These are phyloP conservation scores for Diatrype stigma DNA, from an alignment of 2,329 filamentous ascomycete genomes.

Conservation along the genomic window DNA sequence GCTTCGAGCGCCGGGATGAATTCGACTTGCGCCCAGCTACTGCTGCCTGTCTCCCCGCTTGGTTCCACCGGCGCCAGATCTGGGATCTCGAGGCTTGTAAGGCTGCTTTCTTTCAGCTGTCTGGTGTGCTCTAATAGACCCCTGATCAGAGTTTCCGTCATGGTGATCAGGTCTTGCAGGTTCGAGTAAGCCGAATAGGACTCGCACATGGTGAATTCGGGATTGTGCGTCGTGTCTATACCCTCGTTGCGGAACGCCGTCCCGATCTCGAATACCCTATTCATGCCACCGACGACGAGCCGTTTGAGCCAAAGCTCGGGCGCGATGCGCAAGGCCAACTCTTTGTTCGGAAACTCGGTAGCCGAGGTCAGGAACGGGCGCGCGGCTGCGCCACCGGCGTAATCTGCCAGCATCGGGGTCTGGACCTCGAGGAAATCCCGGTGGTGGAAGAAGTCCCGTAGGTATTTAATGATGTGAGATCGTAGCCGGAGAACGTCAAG, in stretches of 20 bases:
- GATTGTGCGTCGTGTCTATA: constrained; percentile 87
- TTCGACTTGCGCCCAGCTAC: constrained; percentile 65
- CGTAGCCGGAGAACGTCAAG: constrained; percentile 70
- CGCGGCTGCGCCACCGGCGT: constrained; percentile 82
- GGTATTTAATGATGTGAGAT: constrained; percentile 66
- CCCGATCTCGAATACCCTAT: constrained; percentile 89
- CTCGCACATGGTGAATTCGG: constrained; percentile 96
- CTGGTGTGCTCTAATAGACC: constrained; percentile 52
- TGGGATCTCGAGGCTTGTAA: constrained; percentile 43
- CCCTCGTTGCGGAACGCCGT: constrained; percentile 92
- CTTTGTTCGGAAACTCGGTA: constrained; percentile 68
- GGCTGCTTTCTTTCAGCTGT: constrained; percentile 37
- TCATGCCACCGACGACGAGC: constrained; percentile 81
- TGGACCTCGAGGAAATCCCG: constrained; percentile 80
- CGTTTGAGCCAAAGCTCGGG: constrained; percentile 95
- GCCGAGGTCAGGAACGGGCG: constrained; percentile 79
- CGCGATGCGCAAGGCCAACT: constrained; percentile 78
- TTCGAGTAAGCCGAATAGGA: constrained; percentile 88
- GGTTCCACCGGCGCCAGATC: constrained; percentile 35
- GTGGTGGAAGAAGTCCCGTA: constrained; percentile 70
- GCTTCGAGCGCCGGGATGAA: constrained; percentile 78
- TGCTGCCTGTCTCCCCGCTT: constrained; percentile 43
- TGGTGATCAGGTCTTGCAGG: constrained; percentile 67
- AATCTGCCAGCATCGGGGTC: constrained; percentile 80
- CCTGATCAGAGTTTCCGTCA: constrained; percentile 69